phyloP scores from a whole-genome alignment of 345 rosid genomes.

The Lepidium africanum region DNA sequence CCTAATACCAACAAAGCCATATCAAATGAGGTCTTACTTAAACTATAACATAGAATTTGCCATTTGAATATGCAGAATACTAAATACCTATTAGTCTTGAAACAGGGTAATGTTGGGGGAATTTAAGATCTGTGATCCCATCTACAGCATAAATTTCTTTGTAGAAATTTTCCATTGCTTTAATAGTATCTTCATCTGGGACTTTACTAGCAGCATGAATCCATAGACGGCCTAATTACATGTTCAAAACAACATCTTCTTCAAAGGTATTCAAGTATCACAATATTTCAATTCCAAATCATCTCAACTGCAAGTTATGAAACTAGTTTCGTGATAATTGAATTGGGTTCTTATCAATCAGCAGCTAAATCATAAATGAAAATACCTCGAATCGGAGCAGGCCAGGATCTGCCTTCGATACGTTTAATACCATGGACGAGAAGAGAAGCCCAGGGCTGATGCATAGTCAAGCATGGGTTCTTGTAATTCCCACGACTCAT shows the following conservation, averaged over 20 bases:
- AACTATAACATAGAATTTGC: not conserved
- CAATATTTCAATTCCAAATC: not conserved
- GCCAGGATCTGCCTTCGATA: slow-evolving; percentile 92
- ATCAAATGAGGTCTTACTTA: not conserved
- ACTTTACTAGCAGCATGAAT: slow-evolving; percentile 90
- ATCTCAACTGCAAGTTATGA: not conserved
- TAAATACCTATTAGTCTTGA: slow-evolving; percentile 71
- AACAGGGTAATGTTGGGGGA: slow-evolving; percentile 73
- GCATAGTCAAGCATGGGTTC: slow-evolving; percentile 89
- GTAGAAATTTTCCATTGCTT: slow-evolving; percentile 90
- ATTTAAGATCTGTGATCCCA: slow-evolving; percentile 54
- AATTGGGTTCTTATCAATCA: not conserved
- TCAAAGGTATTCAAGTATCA: not conserved
- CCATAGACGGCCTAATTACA: slow-evolving; percentile 78
- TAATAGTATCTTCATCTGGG: slow-evolving; percentile 78
- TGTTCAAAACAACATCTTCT: not conserved
- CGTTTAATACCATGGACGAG: slow-evolving; percentile 84
- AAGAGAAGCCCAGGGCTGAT: slow-evolving; percentile 95
- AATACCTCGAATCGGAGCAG: slow-evolving; percentile 76
- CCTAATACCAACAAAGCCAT: slow-evolving; percentile 22
- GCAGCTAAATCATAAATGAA: not conserved
- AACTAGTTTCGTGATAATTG: not conserved
- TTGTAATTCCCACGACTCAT: slow-evolving; percentile 52
- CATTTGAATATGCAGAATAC: not conserved
- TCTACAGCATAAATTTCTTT: slow-evolving; percentile 63